Base-by-base conservation (phyloP, 208 protist genomes). In the Herpetomonas samuelpessoai region DNA sequence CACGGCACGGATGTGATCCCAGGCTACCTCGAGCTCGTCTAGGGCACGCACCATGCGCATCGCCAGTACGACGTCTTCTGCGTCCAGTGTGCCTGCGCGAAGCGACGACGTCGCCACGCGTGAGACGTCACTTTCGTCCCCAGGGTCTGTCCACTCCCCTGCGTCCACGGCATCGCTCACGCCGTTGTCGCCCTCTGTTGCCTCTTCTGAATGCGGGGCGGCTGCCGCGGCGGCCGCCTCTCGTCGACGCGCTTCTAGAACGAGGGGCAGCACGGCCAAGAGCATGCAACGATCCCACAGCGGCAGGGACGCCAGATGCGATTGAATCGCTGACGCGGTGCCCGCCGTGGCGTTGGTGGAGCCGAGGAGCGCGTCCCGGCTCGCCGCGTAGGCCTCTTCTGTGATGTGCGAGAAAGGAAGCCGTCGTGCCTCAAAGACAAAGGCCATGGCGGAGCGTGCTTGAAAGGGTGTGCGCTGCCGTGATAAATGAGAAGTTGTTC, bases 371-470 rank as follows among this genome's bases (percentile, higher is more conserved):
- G 49, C 10, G 28, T 47, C 22, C n/a, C 35, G 41, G 21, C 44
- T 52, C 21, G 45, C 46, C 14, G 54, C 50, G 26, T 21, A 31
- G 35, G 16, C 27, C 24, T 30, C 55, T 25, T 79, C 76, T 19
- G 50, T 60, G 56, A 83, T 58, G 41, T 27, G 21, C 10, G 61
- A 65, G 55, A 93, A 88, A 22, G 81, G 83, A 31, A 93, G 53
- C n/a, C 61, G 41, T 22, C 72, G 60, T 14, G 83, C 83, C 56
- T 91, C 83, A 61, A 91, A 91, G 0, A 93, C 87, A 62, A 88
- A 88, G 0, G 76, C 67, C 79, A 91, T 90, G 24, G 3, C 24
- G n/a, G n/a, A n/a, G n/a, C n/a, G n/a, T n/a, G n/a, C n/a, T n/a
- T n/a, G n/a, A n/a, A n/a, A n/a, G n/a, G n/a, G n/a, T n/a, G n/a